A percentile compares a stretch with the other conserved stretches of the same genome.
These are phyloP conservation scores for Mycena pura DNA, from an alignment of 768 basidiomycete genomes.

Conservation along the genomic window DNA sequence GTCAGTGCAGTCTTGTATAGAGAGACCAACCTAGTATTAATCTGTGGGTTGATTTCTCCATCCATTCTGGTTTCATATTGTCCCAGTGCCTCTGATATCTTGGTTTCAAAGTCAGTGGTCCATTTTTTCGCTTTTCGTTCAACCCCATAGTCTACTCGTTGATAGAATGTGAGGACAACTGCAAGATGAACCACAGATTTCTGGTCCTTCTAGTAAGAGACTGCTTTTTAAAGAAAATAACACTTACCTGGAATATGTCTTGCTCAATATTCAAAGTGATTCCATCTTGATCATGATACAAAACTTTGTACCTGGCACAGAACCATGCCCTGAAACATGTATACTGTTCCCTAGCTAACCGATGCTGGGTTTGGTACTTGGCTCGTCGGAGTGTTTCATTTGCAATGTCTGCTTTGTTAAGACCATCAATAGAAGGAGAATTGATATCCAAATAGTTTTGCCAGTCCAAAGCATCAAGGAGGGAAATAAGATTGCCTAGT, in stretches of 20 bases:
- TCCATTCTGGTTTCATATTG: too few species aligned
- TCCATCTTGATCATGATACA: neutral
- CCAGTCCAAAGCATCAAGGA: neutral
- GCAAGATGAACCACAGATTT: neutral
- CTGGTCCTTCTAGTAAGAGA: neutral
- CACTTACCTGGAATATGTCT: neutral
- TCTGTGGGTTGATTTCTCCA: neutral
- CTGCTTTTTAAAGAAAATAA: neutral
- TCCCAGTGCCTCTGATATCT: neutral
- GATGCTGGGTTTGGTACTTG: neutral
- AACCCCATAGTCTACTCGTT: neutral
- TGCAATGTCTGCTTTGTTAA: neutral
- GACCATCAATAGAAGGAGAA: neutral
- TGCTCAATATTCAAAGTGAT: neutral
- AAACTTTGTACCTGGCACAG: neutral
- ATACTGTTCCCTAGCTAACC: neutral
- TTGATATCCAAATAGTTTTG: neutral
- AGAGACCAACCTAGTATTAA: neutral
- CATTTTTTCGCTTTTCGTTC: neutral
- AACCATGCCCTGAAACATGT: neutral
- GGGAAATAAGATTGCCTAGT: neutral
- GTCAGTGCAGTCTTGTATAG: neutral
- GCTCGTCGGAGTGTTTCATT: neutral
- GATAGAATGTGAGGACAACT: neutral
- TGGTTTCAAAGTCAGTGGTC: neutral